Base-by-base conservation (phyloP, 148 eudicot species). In the Camellia granthamiana region DNA sequence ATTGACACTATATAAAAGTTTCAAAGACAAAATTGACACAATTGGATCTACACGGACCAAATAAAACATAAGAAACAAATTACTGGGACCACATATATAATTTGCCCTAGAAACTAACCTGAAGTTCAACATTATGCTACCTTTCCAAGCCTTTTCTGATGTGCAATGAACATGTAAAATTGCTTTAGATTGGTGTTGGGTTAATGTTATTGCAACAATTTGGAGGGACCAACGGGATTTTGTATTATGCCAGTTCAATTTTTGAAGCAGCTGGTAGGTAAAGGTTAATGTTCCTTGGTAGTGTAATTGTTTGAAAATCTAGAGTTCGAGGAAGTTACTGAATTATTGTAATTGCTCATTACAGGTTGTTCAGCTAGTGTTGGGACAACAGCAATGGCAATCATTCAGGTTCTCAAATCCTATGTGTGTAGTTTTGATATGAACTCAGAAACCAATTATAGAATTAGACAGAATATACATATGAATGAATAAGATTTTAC, bases 191-290 rank as follows among this genome's bases (percentile, higher is more conserved):
- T 72, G 88, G 84, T 69, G 82, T 88, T 54, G 97, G 94, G 59
- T 72, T 89, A 38, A 80, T 91, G 89, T 80, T 81, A 6, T 56
- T 90, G 54, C 55, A 77, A 43, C 85, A 87, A 79, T 86, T 91
- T 71, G 90, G 88, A 16, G 97, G 97, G 15, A 61, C 82, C 46
- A 87, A 77, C 42, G 97, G 88, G 23, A 84, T 93, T n/a, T 80
- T 85, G 3, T 92, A 75, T 69, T 93, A 92, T 77, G 92, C 95
- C 18, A 82, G 77, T 54, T 77, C 87, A 10, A 85, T 86, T 41
- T 88, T 93, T 79, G 77, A 86, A 84, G 78, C 87, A 73, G 89
- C 94, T 76, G 92, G 97, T 93, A 80, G 23, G 6, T 56, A 23
- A 23, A 56, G 80, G 68, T 51, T 3, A 56, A 51, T 23, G 12